Evolutionary conservation across 1,139 yeast genomes (phyloP).

Genomic region (Sugiyamaella pinicola): DNA sequence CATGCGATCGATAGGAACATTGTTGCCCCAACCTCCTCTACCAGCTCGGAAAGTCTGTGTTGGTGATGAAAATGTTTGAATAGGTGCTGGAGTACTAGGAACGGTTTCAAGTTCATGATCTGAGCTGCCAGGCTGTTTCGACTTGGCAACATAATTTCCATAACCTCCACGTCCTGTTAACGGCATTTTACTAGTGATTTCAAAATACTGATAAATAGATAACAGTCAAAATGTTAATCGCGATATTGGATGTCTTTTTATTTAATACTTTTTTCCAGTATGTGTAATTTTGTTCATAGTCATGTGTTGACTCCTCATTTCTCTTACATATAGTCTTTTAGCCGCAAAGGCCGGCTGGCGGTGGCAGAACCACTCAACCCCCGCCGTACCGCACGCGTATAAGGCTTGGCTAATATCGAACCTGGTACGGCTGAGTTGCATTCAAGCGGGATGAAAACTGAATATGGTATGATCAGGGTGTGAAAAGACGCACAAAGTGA

Average conservation of each 20-base stretch:
- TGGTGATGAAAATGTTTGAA: conserved; percentile 43
- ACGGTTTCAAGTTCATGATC: conserved; percentile 24
- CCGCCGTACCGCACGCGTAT: too few relatives aligned
- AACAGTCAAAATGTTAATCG: too few relatives aligned
- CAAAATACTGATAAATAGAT: not conserved
- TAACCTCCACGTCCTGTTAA: conserved; percentile 42
- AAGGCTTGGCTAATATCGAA: not conserved
- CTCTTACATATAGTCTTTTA: not conserved
- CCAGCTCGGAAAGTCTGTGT: conserved; percentile 42
- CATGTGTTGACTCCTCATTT: conserved; percentile 14
- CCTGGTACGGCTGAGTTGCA: not conserved
- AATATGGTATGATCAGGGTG: not conserved
- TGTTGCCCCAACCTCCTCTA: conserved; percentile 46
- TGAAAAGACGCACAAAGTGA: not conserved
- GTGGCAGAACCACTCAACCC: too few relatives aligned
- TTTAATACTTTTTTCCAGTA: not conserved
- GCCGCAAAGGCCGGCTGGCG: conserved; percentile 2
- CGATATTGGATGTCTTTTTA: too few relatives aligned
- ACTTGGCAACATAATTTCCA: conserved; percentile 36
- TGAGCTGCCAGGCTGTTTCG: conserved; percentile 15
- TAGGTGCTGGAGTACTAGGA: conserved; percentile 42
- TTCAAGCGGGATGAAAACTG: not conserved
- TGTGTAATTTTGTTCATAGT: not conserved
- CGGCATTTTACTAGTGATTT: conserved; percentile 33
- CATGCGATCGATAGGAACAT: conserved; percentile 39